Evolutionary conservation across 2,329 filamentous ascomycete species (phyloP).

Genomic region (Diaporthe destruens): DNA sequence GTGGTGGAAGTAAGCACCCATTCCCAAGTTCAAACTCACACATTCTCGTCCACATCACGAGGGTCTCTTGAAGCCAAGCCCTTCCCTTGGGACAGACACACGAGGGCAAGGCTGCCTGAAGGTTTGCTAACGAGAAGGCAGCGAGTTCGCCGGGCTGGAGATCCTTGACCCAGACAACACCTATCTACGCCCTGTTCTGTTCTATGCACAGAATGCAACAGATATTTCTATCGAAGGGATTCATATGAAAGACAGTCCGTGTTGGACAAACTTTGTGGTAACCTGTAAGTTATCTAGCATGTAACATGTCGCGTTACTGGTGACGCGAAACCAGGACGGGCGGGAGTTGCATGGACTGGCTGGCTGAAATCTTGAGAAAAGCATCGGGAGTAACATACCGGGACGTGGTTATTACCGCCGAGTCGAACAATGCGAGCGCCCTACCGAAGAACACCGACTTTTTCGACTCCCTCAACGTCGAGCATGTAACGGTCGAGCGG

Average conservation of each 20-base stretch:
- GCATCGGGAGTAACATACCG: conserved; percentile 47
- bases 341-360: not conserved
- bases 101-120: no score
- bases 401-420: conserved; percentile 66
- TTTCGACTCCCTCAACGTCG: conserved; percentile 70
- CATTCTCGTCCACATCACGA: not conserved
- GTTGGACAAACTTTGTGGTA: conserved; percentile 74
- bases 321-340: not conserved
- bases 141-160: conserved; percentile 38
- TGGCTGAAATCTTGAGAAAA: not conserved
- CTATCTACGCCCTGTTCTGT: conserved; percentile 70
- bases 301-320: no score
- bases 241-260: conserved; percentile 70
- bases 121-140: conserved; percentile 2
- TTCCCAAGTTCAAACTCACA: not conserved
- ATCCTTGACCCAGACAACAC: conserved; percentile 66
- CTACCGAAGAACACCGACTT: conserved; percentile 73
- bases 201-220: conserved; percentile 72
- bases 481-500: conserved; percentile 64
- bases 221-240: conserved; percentile 69
- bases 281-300: conserved; percentile 54
- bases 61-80: not conserved
- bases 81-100: no score
- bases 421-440: conserved; percentile 58
- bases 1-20: conserved; percentile 52